Evolutionary conservation across 139 green algal genomes (phyloP).

Genomic region (Chlamydomonas incerta): DNA sequence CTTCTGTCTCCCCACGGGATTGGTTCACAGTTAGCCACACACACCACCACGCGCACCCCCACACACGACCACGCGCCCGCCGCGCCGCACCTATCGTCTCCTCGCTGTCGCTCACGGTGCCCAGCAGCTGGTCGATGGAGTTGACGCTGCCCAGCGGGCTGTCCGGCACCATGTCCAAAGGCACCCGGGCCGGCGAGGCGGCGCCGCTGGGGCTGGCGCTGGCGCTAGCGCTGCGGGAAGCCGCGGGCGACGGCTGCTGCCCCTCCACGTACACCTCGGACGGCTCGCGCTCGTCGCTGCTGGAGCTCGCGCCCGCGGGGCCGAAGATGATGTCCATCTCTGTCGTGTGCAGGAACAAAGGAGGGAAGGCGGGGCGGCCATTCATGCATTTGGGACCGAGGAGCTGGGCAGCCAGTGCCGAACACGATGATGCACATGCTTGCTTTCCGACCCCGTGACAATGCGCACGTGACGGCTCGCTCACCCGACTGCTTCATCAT

Average conservation of each 20-base stretch:
- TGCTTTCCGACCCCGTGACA: too few species aligned
- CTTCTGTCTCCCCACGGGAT: too few species aligned
- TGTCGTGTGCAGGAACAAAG: too few species aligned
- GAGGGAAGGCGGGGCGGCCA: too few species aligned
- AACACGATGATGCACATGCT: too few species aligned
- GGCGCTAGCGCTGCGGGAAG: not conserved
- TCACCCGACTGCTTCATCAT: slow-evolving; percentile 5
- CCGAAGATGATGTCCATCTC: slow-evolving; percentile 31
- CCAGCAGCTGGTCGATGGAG: slow-evolving; percentile 22
- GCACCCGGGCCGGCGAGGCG: not conserved
- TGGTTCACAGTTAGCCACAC: too few species aligned
- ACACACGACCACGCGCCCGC: too few species aligned
- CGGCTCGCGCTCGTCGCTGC: not conserved
- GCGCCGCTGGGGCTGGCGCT: not conserved
- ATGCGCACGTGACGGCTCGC: too few species aligned
- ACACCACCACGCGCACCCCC: too few species aligned
- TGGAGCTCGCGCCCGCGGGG: not conserved
- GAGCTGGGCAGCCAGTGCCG: too few species aligned
- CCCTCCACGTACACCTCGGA: not conserved
- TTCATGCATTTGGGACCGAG: too few species aligned
- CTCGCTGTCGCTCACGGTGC: not conserved
- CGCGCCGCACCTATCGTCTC: not conserved
- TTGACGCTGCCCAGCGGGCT: not conserved
- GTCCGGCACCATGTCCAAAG: not conserved
- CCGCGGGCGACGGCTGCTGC: not conserved